phyloP scores from a whole-genome alignment of 352 stramenopile species.

The Phytophthora citricola region DNA sequence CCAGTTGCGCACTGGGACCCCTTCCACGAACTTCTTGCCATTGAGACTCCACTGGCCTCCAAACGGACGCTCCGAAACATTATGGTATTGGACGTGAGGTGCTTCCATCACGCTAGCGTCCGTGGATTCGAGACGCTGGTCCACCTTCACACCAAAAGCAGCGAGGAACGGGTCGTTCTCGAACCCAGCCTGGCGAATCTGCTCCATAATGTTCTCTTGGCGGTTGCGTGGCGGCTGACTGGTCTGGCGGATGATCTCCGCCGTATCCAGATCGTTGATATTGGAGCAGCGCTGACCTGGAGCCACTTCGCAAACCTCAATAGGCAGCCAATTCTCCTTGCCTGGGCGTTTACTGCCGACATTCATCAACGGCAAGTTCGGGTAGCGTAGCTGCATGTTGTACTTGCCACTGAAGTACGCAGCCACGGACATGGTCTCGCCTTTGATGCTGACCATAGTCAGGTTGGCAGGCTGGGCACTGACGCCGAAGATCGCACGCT shows the following conservation, averaged over 20 bases:
- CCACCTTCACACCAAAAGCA: conserved; percentile 66
- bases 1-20: conserved; percentile 52
- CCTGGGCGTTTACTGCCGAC: conserved; percentile 55
- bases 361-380: conserved; percentile 74
- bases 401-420: conserved; percentile 67
- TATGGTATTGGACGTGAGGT: conserved; percentile 66
- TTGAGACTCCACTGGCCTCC: conserved; percentile 79
- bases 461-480: conserved; percentile 35
- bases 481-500: conserved; percentile 55
- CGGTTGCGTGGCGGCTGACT: conserved; percentile 54
- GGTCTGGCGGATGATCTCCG: conserved; percentile 80
- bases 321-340: conserved; percentile 66
- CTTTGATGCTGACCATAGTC: conserved; percentile 61
- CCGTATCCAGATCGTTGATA: conserved; percentile 82
- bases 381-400: conserved; percentile 58
- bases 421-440: conserved; percentile 48
- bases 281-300: conserved; percentile 71
- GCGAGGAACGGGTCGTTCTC: conserved; percentile 68
- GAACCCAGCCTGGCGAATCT: conserved; percentile 67
- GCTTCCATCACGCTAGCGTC: conserved; percentile 54
- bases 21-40: conserved; percentile 67
- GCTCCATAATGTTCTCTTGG: conserved; percentile 60
- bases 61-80: conserved; percentile 63
- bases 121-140: conserved; percentile 50
- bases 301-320: conserved; percentile 80